Evolutionary conservation across 371 early-diverging fungal genomes (phyloP).

Genomic region (Mortierella sp.): DNA sequence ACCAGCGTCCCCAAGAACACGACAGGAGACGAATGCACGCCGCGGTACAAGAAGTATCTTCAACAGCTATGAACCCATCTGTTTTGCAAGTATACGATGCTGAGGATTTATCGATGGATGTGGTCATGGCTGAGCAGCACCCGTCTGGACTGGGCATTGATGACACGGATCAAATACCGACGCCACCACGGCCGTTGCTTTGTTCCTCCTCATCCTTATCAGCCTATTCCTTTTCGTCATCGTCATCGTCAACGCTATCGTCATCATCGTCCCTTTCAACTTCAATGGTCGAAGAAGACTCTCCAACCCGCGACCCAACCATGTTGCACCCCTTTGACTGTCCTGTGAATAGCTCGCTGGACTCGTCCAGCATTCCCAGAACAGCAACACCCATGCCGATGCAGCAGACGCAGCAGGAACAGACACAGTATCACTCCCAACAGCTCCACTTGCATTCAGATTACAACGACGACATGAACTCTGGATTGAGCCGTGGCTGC

Average conservation of each 20-base stretch:
- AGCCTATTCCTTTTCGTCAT: not conserved
- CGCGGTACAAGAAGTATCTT: too few species aligned
- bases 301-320: not conserved
- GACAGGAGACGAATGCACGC: too few species aligned
- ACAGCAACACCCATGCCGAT: not conserved
- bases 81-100: not conserved
- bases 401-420: constrained; percentile 13
- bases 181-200: not conserved
- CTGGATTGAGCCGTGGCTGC: constrained; percentile 36
- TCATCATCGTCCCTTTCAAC: not conserved
- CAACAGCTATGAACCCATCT: too few species aligned
- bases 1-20: too few species aligned
- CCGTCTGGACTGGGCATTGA: not conserved
- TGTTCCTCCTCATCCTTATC: not conserved
- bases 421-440: constrained; percentile 18
- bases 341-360: not conserved
- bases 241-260: not conserved
- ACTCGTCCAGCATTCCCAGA: too few species aligned
- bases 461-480: constrained; percentile 41
- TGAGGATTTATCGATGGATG: constrained; percentile 5
- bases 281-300: too few species aligned
- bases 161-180: not conserved
- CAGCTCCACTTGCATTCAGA: constrained; percentile 13
- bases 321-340: not conserved
- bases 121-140: not conserved